Base-by-base conservation (phyloP, 495 filamentous ascomycete genomes). In the Penicillium waksmanii region DNA sequence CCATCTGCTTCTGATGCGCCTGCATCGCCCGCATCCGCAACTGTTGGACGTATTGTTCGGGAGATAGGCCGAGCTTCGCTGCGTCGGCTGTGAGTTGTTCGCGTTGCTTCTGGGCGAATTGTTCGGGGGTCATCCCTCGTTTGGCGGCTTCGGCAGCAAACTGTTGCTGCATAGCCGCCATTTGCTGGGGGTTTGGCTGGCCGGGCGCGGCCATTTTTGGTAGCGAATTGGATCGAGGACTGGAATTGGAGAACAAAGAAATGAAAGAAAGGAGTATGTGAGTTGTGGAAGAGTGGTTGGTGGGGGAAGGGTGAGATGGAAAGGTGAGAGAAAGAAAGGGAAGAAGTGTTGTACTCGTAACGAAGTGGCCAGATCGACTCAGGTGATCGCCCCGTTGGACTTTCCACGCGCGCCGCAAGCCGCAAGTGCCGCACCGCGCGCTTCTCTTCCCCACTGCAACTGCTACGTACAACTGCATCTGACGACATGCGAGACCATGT, bases 171-270 rank as follows among this genome's bases (percentile, higher is more conserved):
- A 96, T 93, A 19, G 80, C 80, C 25, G 82, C 84, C 59, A 97
- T 88, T 78, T 96, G 91, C 77, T 96, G 88, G 58, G 91, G 92
- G 21, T 85, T 81, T n/a, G 90, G 90, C 78, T 87, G 86, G 67
- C 86, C 85, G 44, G 80, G 78, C 31, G 73, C 64, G 25, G 78
- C 75, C 81, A 84, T 84, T 19, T 40, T 44, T 44, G 42, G 15
- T 38, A n/a, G 36, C 12, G 36, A 38, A 40, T 75, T 65, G 34
- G 34, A 57, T 57, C 18, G 13, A 62, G 27, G 25, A 53, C 1
- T 17, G 60, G 34, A 51, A 58, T 57, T 54, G 57, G 58, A 59
- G 44, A 33, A 12, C 42, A 19, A 44, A n/a, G 17, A 18, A n/a
- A 7, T 44, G 27, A 31, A 33, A 23, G 17, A 34, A 51, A 11